A percentile compares a stretch with the other conserved stretches of the same genome.
Conservation (phyloP, 169 alveolate species). For the Cryptosporidium meleagridis region DNA sequence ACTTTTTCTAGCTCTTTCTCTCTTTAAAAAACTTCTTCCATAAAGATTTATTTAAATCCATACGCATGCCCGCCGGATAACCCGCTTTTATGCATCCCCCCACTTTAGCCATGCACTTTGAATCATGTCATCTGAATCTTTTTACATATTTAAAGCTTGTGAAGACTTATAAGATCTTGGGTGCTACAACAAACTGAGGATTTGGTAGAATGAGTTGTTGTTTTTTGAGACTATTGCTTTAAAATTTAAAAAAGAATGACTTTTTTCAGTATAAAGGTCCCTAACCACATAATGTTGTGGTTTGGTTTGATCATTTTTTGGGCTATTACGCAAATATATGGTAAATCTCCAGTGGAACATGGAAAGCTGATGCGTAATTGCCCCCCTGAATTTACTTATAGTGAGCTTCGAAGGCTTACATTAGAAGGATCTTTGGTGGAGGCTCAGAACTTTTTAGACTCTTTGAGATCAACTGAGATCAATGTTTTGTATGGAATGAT, state of each 20-base stretch:
- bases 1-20: background rate
- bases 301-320: background rate
- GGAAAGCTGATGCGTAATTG: conserved; percentile 39
- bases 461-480: conserved; percentile 34
- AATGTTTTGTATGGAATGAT: conserved; percentile 20
- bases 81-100: conserved; percentile 47
- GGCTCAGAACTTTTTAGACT: conserved; percentile 15
- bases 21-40: background rate
- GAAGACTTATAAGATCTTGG: background rate
- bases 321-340: background rate
- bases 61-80: background rate
- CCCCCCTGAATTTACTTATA: conserved; percentile 46
- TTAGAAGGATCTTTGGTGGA: conserved; percentile 23
- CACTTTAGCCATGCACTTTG: conserved; percentile 33
- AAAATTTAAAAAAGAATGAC: conserved; percentile 4
- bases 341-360: background rate
- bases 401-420: background rate
- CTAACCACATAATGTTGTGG: conserved; percentile 13
- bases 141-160: background rate
- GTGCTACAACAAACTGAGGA: background rate
- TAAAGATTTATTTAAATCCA: background rate
- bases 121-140: conserved; percentile 24
- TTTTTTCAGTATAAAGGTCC: background rate
- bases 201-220: conserved; percentile 8
- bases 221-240: background rate